A percentile compares a stretch with the other conserved stretches of the same genome.
phyloP scores from a whole-genome alignment of 75 land plant species.

The Selaginella moellendorffii region DNA sequence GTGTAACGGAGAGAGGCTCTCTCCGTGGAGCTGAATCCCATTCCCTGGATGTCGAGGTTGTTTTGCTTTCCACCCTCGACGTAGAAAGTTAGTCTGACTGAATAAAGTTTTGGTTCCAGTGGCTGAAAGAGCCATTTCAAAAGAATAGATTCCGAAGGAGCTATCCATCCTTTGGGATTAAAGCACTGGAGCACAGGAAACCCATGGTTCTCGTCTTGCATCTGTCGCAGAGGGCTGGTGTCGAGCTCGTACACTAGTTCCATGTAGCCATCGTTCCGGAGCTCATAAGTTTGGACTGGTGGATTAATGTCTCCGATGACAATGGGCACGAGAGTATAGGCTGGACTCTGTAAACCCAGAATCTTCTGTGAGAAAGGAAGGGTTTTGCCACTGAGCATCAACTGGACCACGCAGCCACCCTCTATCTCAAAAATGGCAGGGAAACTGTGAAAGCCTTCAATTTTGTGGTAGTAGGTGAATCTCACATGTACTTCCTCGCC shows the following conservation, averaged over 20 bases:
- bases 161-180: conserved; percentile 23
- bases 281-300: conserved; percentile 28
- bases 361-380: neutral
- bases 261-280: conserved; percentile 17
- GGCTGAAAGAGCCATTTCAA: conserved; percentile 30
- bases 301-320: conserved; percentile 25
- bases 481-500: conserved; percentile 14
- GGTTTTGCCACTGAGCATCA: conserved; percentile 21
- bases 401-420: conserved; percentile 18
- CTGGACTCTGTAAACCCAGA: conserved; percentile 10
- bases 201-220: conserved; percentile 19
- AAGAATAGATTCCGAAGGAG: conserved; percentile 20
- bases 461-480: conserved; percentile 14
- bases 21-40: neutral
- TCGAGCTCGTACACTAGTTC: conserved; percentile 21
- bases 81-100: conserved; percentile 15
- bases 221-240: conserved; percentile 1
- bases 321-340: conserved; percentile 17
- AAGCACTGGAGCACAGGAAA: conserved; percentile 27
- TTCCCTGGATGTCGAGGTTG: conserved; percentile 15
- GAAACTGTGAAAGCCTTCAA: conserved; percentile 23
- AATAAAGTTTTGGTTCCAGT: conserved; percentile 21
- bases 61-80: conserved; percentile 18
- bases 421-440: conserved; percentile 22
- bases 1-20: neutral